These are phyloP conservation scores for Backusella sp. DNA, from an alignment of 192 early-diverging fungal species.

Conservation along the genomic window DNA sequence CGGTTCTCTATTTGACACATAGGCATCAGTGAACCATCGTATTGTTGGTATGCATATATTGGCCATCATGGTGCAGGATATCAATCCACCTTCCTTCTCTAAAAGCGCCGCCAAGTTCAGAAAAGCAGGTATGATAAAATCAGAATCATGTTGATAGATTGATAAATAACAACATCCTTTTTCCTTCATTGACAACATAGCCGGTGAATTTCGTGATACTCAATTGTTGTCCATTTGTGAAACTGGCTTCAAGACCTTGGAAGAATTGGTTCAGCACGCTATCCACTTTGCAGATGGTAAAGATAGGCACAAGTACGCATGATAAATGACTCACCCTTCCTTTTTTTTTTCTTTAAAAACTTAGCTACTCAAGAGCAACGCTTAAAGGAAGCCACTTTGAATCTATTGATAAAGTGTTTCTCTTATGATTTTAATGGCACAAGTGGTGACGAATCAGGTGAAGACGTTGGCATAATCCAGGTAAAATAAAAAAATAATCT, in stretches of 20 bases:
- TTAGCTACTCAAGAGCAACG: slow-evolving; percentile 37
- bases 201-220: slow-evolving; percentile 46
- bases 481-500: slow-evolving; percentile 22
- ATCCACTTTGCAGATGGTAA: slow-evolving; percentile 45
- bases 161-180: neutral
- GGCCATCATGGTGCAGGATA: slow-evolving; percentile 68
- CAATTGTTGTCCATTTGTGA: slow-evolving; percentile 37
- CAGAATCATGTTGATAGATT: neutral
- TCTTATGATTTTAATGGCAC: slow-evolving; percentile 83
- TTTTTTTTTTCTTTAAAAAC: neutral
- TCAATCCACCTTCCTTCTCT: slow-evolving; percentile 61
- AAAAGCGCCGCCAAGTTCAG: slow-evolving; percentile 66
- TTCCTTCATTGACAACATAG: slow-evolving; percentile 18
- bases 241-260: slow-evolving; percentile 39
- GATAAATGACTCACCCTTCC: neutral
- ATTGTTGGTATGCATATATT: slow-evolving; percentile 69
- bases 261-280: slow-evolving; percentile 33
- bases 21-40: slow-evolving; percentile 55
- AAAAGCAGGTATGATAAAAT: slow-evolving; percentile 55
- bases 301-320: neutral
- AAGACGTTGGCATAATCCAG: slow-evolving; percentile 70
- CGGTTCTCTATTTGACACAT: neutral
- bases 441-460: slow-evolving; percentile 73
- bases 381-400: slow-evolving; percentile 51
- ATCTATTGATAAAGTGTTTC: slow-evolving; percentile 67